These are phyloP conservation scores for Lichtheimia ornata DNA, from an alignment of 371 early-diverging fungal genomes.

Conservation along the genomic window DNA sequence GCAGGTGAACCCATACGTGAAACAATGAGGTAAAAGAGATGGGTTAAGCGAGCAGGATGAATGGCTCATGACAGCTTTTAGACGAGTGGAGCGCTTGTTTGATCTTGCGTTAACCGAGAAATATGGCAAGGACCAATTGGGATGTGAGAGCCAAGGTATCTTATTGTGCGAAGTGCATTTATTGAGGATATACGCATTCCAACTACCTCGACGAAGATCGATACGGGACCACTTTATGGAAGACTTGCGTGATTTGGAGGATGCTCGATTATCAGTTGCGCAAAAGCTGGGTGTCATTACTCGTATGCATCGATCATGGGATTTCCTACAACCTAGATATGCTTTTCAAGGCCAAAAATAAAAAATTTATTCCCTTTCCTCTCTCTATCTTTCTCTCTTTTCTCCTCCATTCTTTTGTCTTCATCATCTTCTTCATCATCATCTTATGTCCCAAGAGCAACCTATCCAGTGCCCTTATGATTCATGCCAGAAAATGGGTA, in stretches of 20 bases:
- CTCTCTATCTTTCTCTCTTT: too few species aligned
- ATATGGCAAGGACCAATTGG: conserved; percentile 34
- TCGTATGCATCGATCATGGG: conserved; percentile 66
- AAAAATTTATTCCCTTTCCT: neutral
- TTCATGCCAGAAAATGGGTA: too few species aligned
- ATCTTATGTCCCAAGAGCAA: neutral
- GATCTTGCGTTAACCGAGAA: conserved; percentile 23
- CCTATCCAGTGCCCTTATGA: neutral
- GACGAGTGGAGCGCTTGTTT: conserved; percentile 52
- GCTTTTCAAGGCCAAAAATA: neutral
- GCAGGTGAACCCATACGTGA: conserved; percentile 40
- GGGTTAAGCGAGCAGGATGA: neutral
- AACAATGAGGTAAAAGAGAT: conserved; percentile 31
- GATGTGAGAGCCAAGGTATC: conserved; percentile 71
- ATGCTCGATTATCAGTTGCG: conserved; percentile 50
- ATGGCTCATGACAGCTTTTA: conserved; percentile 12
- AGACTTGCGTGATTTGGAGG: conserved; percentile 74
- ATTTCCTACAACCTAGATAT: conserved; percentile 28
- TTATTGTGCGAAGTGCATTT: conserved; percentile 72
- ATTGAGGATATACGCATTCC: conserved; percentile 51
- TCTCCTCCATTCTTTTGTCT: too few species aligned
- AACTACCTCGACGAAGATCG: conserved; percentile 50
- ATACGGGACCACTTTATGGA: conserved; percentile 68
- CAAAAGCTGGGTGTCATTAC: conserved; percentile 66
- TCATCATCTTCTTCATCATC: neutral